A percentile compares a stretch with the other conserved stretches of the same genome.
Conservation (phyloP, 306 rosid genomes). For the Cucumis hystrix region DNA sequence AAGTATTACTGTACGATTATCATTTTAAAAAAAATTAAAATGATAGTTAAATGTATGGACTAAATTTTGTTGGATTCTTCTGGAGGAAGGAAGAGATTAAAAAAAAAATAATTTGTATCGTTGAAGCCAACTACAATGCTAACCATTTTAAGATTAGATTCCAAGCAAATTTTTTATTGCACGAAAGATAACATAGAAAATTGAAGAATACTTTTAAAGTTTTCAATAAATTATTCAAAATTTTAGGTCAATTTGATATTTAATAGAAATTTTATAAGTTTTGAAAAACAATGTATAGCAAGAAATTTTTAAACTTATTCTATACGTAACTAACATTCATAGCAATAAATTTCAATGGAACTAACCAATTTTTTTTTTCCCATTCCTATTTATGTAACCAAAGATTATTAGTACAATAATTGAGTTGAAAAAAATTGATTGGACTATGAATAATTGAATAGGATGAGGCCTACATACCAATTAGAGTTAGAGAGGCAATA, state of each 20-base stretch:
- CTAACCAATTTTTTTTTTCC: background rate
- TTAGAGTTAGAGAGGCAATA: background rate
- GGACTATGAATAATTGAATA: background rate
- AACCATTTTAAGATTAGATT: background rate
- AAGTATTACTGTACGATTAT: background rate
- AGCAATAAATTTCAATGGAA: background rate
- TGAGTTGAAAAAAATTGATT: background rate
- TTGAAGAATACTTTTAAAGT: background rate
- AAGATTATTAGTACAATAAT: background rate
- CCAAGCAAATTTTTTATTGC: background rate
- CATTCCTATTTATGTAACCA: too few species aligned
- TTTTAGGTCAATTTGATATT: background rate
- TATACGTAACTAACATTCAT: background rate
- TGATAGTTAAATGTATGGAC: background rate
- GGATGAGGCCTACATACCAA: background rate
- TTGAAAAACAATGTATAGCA: background rate
- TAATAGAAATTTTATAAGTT: background rate
- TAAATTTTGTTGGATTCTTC: background rate
- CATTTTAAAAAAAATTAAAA: background rate
- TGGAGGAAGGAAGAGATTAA: background rate
- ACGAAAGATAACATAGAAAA: background rate
- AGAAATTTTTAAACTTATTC: background rate
- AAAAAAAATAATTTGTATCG: background rate
- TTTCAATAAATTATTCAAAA: background rate
- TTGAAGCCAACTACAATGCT: too few species aligned